Conservation (phyloP, 2,329 filamentous ascomycete genomes). For the Aulographum hederae region DNA sequence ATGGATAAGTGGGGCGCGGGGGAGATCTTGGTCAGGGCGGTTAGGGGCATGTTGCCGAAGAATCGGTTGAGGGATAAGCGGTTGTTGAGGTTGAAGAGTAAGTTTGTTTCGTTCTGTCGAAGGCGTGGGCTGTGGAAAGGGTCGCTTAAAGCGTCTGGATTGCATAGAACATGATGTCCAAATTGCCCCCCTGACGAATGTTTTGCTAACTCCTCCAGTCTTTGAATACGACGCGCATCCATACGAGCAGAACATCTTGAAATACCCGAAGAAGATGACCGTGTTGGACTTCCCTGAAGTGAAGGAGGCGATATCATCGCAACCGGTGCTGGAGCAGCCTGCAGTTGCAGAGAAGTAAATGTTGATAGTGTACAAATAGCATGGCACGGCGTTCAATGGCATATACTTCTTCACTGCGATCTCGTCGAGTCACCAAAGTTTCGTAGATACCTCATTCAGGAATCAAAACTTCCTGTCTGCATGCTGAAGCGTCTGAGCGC, state of each 20-base stretch:
- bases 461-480: too few species aligned
- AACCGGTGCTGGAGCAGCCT: slow-evolving; percentile 7
- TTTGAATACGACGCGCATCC: slow-evolving; percentile 90
- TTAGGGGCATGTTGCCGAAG: slow-evolving; percentile 95
- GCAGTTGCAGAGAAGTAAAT: not conserved
- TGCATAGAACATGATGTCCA: too few species aligned
- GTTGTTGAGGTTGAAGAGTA: slow-evolving; percentile 67
- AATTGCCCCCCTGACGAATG: too few species aligned
- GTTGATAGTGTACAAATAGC: too few species aligned
- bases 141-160: too few species aligned
- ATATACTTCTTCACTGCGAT: too few species aligned
- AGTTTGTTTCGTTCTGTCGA: slow-evolving; percentile 11
- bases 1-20: slow-evolving; percentile 87
- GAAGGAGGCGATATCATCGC: slow-evolving; percentile 19
- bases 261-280: slow-evolving; percentile 32
- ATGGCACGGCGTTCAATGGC: too few species aligned
- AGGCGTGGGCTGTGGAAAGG: too few species aligned
- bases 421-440: too few species aligned
- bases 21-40: slow-evolving; percentile 79
- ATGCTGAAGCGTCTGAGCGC: too few species aligned
- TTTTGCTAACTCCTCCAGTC: too few species aligned
- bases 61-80: slow-evolving; percentile 80
- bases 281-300: slow-evolving; percentile 18
- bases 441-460: too few species aligned
- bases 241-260: slow-evolving; percentile 73